These are phyloP conservation scores for Phyllosticta citrichinensis DNA, from an alignment of 2,329 filamentous ascomycete species.

Conservation along the genomic window DNA sequence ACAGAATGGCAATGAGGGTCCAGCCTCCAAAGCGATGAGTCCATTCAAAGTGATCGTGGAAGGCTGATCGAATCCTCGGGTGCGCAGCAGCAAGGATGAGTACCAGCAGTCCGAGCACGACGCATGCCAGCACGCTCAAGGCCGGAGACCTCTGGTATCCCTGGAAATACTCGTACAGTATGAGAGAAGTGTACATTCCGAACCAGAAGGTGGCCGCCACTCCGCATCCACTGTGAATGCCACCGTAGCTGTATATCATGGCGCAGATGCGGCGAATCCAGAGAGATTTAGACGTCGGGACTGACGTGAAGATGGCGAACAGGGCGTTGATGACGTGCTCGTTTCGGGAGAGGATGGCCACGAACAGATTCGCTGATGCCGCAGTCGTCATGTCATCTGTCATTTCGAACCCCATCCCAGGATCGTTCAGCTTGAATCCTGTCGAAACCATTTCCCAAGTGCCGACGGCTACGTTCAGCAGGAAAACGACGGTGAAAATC, in stretches of 20 bases:
- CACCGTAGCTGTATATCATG: conserved; percentile 25
- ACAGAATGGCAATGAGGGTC: conserved; percentile 23
- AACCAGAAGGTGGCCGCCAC: conserved; percentile 32
- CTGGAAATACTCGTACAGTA: conserved; percentile 18
- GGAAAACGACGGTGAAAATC: conserved; percentile 8
- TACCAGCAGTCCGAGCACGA: conserved; percentile 16
- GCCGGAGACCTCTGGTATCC: conserved; percentile 11
- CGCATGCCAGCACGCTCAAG: conserved; percentile 14
- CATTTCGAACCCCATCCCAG: not conserved
- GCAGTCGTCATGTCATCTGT: conserved; percentile 16
- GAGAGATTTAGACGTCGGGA: conserved; percentile 20
- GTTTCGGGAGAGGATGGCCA: conserved; percentile 22
- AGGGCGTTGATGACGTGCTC: conserved; percentile 24
- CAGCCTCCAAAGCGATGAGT: conserved; percentile 28
- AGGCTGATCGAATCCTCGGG: conserved; percentile 16
- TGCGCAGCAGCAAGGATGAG: conserved; percentile 19
- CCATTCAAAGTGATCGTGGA: conserved; percentile 26
- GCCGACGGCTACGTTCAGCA: not conserved
- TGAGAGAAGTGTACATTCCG: conserved; percentile 27
- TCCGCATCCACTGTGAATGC: conserved; percentile 24
- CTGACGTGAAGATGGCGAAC: conserved; percentile 22
- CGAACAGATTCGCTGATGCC: conserved; percentile 24
- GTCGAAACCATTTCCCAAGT: conserved; percentile 2
- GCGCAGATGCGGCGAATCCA: conserved; percentile 16
- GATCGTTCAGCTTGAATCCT: not conserved